Conservation (phyloP, 768 basidiomycete species). For the Lactarius indigo region DNA sequence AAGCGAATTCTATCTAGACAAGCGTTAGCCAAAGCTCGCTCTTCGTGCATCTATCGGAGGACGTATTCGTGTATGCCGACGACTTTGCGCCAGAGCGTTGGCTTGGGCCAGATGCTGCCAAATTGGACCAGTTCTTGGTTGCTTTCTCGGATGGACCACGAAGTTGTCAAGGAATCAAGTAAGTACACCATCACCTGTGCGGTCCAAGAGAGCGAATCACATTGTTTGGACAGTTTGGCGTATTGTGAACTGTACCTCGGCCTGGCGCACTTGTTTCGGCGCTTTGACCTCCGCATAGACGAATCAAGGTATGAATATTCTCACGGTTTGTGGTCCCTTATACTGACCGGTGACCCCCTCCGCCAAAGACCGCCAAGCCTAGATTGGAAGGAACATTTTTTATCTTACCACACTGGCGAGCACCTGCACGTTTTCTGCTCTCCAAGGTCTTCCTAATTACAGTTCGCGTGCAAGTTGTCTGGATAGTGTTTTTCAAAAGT, state of each 20-base stretch:
- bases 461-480: no score
- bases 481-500: background rate
- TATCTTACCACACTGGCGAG: conserved; percentile 9
- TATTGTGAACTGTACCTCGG: conserved; percentile 9
- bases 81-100: background rate
- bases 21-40: conserved; percentile 1
- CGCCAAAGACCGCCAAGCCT: background rate
- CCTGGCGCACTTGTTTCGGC: conserved; percentile 10
- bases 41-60: conserved; percentile 4
- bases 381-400: conserved; percentile 3
- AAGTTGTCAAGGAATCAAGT: background rate
- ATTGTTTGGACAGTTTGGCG: background rate
- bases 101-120: background rate
- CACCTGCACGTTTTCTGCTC: conserved; percentile 6
- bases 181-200: background rate
- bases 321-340: background rate
- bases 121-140: background rate
- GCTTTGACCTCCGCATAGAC: conserved; percentile 6
- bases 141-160: background rate
- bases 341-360: background rate
- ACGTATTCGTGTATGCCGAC: background rate
- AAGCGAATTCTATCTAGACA: background rate
- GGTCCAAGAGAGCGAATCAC: background rate
- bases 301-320: background rate
- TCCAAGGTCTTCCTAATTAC: background rate